Evolutionary conservation across 2,329 filamentous ascomycete genomes (phyloP).

Genomic region (Fonsecaea multimorphosa): DNA sequence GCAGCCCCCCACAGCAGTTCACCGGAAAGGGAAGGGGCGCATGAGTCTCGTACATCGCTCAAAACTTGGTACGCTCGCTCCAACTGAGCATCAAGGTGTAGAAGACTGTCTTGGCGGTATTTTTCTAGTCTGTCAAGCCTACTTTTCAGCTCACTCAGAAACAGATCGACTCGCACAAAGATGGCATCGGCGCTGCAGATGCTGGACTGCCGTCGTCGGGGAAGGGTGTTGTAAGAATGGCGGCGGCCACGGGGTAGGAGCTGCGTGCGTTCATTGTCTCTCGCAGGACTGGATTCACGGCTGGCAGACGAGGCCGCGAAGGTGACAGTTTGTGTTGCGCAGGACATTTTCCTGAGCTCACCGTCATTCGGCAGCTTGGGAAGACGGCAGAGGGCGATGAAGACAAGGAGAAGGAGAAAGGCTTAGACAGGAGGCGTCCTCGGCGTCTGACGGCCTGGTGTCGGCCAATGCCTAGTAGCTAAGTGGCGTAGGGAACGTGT

Average conservation of each 20-base stretch:
- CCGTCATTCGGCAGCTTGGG: slow-evolving; percentile 29
- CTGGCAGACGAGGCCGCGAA: slow-evolving; percentile 25
- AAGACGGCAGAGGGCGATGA: background rate
- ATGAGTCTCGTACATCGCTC: slow-evolving; percentile 83
- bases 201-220: slow-evolving; percentile 49
- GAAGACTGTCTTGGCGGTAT: slow-evolving; percentile 80
- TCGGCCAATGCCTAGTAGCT: no score
- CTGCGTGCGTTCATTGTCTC: slow-evolving; percentile 26
- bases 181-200: slow-evolving; percentile 55
- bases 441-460: slow-evolving; percentile 10
- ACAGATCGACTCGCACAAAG: slow-evolving; percentile 55
- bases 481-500: slow-evolving; percentile 16
- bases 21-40: slow-evolving; percentile 80
- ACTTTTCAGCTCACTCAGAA: slow-evolving; percentile 79
- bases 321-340: slow-evolving; percentile 31
- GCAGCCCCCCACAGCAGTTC: slow-evolving; percentile 83
- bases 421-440: slow-evolving; percentile 7
- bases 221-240: slow-evolving; percentile 52
- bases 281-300: slow-evolving; percentile 27
- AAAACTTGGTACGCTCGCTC: slow-evolving; percentile 84
- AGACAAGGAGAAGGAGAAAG: background rate
- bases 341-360: slow-evolving; percentile 26
- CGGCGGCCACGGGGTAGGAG: slow-evolving; percentile 46
- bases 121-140: slow-evolving; percentile 86
- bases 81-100: slow-evolving; percentile 82